Base-by-base conservation (phyloP, 257 asterid species). In the Forsythia viridissima region DNA sequence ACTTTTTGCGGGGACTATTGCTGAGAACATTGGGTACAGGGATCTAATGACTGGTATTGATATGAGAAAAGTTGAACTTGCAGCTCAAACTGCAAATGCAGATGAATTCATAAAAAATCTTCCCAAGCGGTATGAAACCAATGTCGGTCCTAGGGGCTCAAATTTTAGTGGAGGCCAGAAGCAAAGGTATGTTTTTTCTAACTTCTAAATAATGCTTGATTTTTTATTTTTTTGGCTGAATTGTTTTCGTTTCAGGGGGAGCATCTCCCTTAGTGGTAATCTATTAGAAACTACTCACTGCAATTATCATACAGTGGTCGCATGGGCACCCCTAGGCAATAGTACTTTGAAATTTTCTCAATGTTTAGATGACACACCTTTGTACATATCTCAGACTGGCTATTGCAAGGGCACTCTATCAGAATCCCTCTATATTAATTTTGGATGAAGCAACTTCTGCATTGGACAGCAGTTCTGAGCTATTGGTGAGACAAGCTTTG, bases 401-500 rank as follows among this genome's bases (percentile, higher is more conserved):
- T 74, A 91, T 94, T 80, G 99, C 99, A 4, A 85, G 98, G 82
- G 97, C 92, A 63, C 91, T 94, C 46, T 94, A 94, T 82, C 99
- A 94, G 85, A 82, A 93, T 76, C 99, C 99, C 4, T 91, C 99
- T 40, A 90, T 94, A 88, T 90, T 94, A 76, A 89, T 94, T 76
- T 76, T 93, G 88, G 99, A 94, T 79, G 99, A 94, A 89, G 99
- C 99, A 69, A 94, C 97, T 85, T 94, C 98, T 68, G 98, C 98
- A 41, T 85, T 94, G 77, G 99, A 94, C 85, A 87, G 93, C 90
- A 84, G 86, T 79, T 93, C 99, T 12, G 99, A 94, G 92, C 76
- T 87, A 38, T 71, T 91, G 88, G 97, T 94, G 77, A 90, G 99
- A 77, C 90, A 82, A 84, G 98, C 99, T 81, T 85, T 94, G 86